These are phyloP conservation scores for Musa schizocarpa DNA, from an alignment of 176 grass and related monocot species.

Conservation along the genomic window DNA sequence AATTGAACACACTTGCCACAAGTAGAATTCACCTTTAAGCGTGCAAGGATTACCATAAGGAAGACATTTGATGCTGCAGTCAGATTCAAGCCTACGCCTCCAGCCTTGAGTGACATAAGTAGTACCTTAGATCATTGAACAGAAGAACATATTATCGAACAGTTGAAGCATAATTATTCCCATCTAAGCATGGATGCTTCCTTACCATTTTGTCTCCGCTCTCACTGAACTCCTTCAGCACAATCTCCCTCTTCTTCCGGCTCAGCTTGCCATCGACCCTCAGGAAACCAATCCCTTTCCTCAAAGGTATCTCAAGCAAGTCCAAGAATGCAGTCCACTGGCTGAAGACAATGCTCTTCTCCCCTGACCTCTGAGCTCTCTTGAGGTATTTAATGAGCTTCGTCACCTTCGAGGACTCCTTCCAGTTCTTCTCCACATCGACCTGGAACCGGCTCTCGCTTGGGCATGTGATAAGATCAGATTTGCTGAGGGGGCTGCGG, in stretches of 20 bases:
- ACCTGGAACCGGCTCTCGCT: slow-evolving; percentile 42
- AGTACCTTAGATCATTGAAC: slow-evolving; percentile 35
- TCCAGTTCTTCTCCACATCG: slow-evolving; percentile 73
- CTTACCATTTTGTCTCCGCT: slow-evolving; percentile 56
- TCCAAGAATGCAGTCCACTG: slow-evolving; percentile 91
- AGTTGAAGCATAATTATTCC: too few species aligned
- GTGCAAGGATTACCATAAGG: slow-evolving; percentile 42
- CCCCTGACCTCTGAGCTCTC: slow-evolving; percentile 33
- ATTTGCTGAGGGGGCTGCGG: slow-evolving; percentile 34
- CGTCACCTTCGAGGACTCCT: slow-evolving; percentile 70
- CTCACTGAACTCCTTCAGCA: slow-evolving; percentile 75
- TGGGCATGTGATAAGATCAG: slow-evolving; percentile 63
- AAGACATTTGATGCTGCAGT: slow-evolving; percentile 92
- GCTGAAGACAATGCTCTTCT: slow-evolving; percentile 96
- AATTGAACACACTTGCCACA: not conserved
- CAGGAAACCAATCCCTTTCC: slow-evolving; percentile 50
- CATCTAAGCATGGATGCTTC: not conserved
- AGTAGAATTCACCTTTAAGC: not conserved
- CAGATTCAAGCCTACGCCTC: slow-evolving; percentile 80
- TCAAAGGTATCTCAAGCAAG: slow-evolving; percentile 62
- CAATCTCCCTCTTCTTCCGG: slow-evolving; percentile 56
- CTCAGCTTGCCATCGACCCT: slow-evolving; percentile 71
- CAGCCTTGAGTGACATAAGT: slow-evolving; percentile 74
- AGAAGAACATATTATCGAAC: not conserved
- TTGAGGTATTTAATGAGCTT: slow-evolving; percentile 51